Evolutionary conservation across 495 filamentous ascomycete species (phyloP).

Genomic region (Penicillium silybi): DNA sequence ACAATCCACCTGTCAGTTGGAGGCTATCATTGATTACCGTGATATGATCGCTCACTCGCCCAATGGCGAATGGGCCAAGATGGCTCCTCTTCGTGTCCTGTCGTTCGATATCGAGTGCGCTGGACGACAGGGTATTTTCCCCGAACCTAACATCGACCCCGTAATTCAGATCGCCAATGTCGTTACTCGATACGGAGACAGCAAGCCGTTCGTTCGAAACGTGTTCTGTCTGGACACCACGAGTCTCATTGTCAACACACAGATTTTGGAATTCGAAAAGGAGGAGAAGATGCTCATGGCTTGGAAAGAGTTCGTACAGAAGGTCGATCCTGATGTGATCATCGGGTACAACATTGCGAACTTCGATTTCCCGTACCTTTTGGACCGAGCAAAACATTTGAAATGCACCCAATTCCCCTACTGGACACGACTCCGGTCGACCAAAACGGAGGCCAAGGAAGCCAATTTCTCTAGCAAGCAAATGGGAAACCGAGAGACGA

Average conservation of each 20-base stretch:
- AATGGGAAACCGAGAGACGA: constrained; percentile 95
- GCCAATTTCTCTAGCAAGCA: constrained; percentile 96
- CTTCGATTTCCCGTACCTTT: constrained; percentile 96
- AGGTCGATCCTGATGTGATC: constrained; percentile 95
- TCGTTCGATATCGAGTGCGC: constrained; percentile 99
- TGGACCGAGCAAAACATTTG: constrained; percentile 82
- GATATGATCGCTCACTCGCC: constrained; percentile 83
- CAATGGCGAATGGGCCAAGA: constrained; percentile 97
- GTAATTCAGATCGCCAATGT: constrained; percentile 99
- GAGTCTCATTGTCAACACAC: constrained; percentile 89
- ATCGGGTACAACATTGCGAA: constrained; percentile 99
- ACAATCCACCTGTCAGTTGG: constrained; percentile 92
- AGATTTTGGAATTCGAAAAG: constrained; percentile 74
- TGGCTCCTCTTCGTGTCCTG: constrained; percentile 88
- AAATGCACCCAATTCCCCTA: constrained; percentile 73
- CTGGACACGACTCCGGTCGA: constrained; percentile 71
- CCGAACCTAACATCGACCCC: constrained; percentile 83
- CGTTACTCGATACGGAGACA: constrained; percentile 93
- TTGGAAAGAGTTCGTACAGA: constrained; percentile 86
- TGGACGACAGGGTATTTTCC: constrained; percentile 95
- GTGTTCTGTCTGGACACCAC: constrained; percentile 92
- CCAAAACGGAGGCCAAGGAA: constrained; percentile 63
- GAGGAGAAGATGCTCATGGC: constrained; percentile 83
- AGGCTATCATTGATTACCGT: constrained; percentile 74
- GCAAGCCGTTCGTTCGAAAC: constrained; percentile 92